Evolutionary conservation across 108 stramenopile species (phyloP), one percentile per base, ranked within the genome.

Genomic region (Nannochloropsis granulata): DNA sequence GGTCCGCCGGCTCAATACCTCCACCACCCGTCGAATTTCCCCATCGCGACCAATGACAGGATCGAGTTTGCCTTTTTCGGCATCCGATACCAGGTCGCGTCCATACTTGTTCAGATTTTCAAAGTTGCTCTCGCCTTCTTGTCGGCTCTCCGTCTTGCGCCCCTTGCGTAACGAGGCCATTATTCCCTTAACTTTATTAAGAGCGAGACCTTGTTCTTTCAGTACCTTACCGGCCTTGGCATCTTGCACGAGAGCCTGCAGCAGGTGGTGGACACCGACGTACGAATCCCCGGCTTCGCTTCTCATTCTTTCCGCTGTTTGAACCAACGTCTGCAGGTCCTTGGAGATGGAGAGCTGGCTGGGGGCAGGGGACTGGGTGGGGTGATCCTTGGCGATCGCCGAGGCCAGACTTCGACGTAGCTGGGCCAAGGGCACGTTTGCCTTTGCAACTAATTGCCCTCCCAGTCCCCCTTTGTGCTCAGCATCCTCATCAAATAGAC

Each of bases 1-100:
- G 21, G 94, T 93, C 25, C 94, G 92, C 24, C 95, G 91, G 44
- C 92, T 92, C 21, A 96, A 82, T 12, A 94, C 93, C 46, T 93
- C 89, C 16, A 94, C 86, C 21, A 90, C 92, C 86, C 91, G 86
- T 23, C 92, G 84, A 43, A 94, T 92, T 86, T 93, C 83, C 16
- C 43, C 87, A 26, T 88, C 82, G 19, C 90, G 56, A 13, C 90
- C 90, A 23, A 90, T 80, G 0, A 85, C 78, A 8, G 87, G 85
- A 21, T 90, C 90, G 2, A 90, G 44, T 45, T 89, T 78, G 25
- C 88, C 88, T 13, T 78, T n/a, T 0, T 46, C 43, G 3, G 90
- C 90, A 46, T 34, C 24, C 56, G 44, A 83, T 25, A 83, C 89
- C 44, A 91, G 24, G 44, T 91, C 84, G 12, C 45, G 24, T 13